phyloP scores from a whole-genome alignment of 1,139 yeast species.

The Yamadazyma dendronema region DNA sequence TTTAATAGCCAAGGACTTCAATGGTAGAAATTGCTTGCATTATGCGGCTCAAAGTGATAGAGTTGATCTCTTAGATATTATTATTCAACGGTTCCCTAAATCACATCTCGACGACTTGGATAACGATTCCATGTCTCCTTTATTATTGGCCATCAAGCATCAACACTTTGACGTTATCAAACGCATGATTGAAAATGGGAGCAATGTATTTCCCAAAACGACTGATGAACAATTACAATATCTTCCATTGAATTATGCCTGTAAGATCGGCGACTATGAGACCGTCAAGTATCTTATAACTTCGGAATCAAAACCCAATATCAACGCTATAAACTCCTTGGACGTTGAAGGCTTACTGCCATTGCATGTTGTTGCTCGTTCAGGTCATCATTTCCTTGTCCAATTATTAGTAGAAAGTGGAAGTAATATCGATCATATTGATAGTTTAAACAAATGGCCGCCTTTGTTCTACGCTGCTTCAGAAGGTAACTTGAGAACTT shows the following conservation, averaged over 20 bases:
- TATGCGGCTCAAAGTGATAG: slow-evolving; percentile 78
- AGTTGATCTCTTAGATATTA: slow-evolving; percentile 49
- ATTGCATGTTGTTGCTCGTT: slow-evolving; percentile 82
- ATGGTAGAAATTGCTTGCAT: slow-evolving; percentile 84
- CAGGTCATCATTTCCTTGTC: slow-evolving; percentile 72
- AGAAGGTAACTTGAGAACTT: slow-evolving; percentile 76
- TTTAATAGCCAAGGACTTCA: slow-evolving; percentile 51
- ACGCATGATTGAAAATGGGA: slow-evolving; percentile 43
- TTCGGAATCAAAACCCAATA: slow-evolving; percentile 17
- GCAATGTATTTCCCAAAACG: slow-evolving; percentile 55
- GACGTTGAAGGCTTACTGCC: slow-evolving; percentile 91
- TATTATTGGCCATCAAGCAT: slow-evolving; percentile 73
- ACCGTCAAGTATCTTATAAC: slow-evolving; percentile 62
- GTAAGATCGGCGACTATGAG: slow-evolving; percentile 76
- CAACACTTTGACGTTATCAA: slow-evolving; percentile 57
- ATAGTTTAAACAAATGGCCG: slow-evolving; percentile 89
- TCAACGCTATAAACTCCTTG: slow-evolving; percentile 45
- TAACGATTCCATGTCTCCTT: slow-evolving; percentile 76
- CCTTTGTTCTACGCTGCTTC: slow-evolving; percentile 89
- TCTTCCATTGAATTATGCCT: slow-evolving; percentile 85
- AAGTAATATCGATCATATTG: slow-evolving; percentile 75
- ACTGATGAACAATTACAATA: slow-evolving; percentile 56
- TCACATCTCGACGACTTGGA: slow-evolving; percentile 53
- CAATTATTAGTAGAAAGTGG: slow-evolving; percentile 68
- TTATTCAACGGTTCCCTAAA: slow-evolving; percentile 39